These are phyloP conservation scores for Naganishia albida DNA, from an alignment of 1,284 basidiomycete genomes.

Conservation along the genomic window DNA sequence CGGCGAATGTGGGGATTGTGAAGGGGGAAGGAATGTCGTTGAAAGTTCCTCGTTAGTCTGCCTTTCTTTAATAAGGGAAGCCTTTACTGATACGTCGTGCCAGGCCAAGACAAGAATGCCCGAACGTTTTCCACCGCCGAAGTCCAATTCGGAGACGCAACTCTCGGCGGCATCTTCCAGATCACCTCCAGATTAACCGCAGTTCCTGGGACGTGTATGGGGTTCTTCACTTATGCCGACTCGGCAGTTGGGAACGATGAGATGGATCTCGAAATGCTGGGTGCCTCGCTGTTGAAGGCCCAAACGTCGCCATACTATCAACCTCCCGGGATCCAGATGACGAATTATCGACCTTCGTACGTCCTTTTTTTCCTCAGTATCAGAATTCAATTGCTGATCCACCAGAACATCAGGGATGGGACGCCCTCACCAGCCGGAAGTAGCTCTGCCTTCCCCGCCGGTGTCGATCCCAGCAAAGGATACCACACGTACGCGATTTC, in stretches of 20 bases:
- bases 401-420: too few relatives aligned
- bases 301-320: conserved; percentile 19
- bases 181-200: conserved; percentile 12
- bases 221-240: conserved; percentile 2
- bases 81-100: too few relatives aligned
- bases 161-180: conserved; percentile 15
- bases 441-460: conserved; percentile 1
- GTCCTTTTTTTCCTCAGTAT: neutral
- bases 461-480: neutral
- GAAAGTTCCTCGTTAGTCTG: conserved; percentile 9
- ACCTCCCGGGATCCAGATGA: conserved; percentile 35
- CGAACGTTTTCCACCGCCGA: conserved; percentile 5
- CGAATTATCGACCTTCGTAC: conserved; percentile 32
- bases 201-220: conserved; percentile 17
- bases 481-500: conserved; percentile 6
- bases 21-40: conserved; percentile 9
- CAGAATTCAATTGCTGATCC: too few relatives aligned
- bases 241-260: conserved; percentile 3
- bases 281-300: conserved; percentile 13
- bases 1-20: conserved; percentile 7
- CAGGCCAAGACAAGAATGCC: conserved; percentile 16
- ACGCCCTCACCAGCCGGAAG: too few relatives aligned
- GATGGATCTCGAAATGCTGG: conserved; percentile 34
- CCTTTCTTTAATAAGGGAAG: neutral
- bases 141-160: conserved; percentile 8